These are phyloP conservation scores for Lomentospora prolificans DNA, from an alignment of 2,329 filamentous ascomycete genomes.

Conservation along the genomic window DNA sequence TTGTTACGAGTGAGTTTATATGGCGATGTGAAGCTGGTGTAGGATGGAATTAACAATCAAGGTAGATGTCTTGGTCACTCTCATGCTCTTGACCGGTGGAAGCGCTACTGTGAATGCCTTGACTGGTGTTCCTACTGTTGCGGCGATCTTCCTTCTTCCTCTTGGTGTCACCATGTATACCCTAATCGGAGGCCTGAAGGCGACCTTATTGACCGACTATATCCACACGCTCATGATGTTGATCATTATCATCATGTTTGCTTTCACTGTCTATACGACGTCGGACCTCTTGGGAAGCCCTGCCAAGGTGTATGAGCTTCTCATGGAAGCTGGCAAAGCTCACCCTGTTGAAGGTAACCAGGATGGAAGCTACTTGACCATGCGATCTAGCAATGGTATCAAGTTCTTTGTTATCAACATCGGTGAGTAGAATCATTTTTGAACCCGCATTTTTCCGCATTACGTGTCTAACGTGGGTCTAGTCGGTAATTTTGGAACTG, in stretches of 20 bases:
- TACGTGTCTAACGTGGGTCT: neutral
- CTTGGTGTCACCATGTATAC: conserved; percentile 65
- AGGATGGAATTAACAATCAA: neutral
- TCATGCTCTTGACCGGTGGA: conserved; percentile 81
- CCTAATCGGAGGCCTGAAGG: conserved; percentile 69
- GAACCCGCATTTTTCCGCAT: neutral
- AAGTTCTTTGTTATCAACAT: conserved; percentile 89
- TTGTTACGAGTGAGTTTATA: conserved; percentile 50
- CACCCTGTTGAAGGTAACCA: conserved; percentile 76
- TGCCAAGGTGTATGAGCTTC: conserved; percentile 64
- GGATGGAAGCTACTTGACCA: conserved; percentile 75
- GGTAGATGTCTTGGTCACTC: conserved; percentile 69
- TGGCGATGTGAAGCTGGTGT: too few species aligned
- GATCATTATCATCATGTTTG: conserved; percentile 77
- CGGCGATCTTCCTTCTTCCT: conserved; percentile 75
- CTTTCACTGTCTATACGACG: conserved; percentile 72
- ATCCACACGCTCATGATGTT: conserved; percentile 78
- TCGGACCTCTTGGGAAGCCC: conserved; percentile 65
- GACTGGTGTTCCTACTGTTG: conserved; percentile 49
- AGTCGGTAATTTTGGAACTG: conserved; percentile 73
- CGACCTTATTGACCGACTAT: conserved; percentile 78
- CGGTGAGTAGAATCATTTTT: neutral
- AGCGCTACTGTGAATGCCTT: conserved; percentile 42
- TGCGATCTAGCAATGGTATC: conserved; percentile 69
- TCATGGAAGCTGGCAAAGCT: conserved; percentile 54